phyloP scores from a whole-genome alignment of 75 land plant species.

The Sequoia sempervirens region DNA sequence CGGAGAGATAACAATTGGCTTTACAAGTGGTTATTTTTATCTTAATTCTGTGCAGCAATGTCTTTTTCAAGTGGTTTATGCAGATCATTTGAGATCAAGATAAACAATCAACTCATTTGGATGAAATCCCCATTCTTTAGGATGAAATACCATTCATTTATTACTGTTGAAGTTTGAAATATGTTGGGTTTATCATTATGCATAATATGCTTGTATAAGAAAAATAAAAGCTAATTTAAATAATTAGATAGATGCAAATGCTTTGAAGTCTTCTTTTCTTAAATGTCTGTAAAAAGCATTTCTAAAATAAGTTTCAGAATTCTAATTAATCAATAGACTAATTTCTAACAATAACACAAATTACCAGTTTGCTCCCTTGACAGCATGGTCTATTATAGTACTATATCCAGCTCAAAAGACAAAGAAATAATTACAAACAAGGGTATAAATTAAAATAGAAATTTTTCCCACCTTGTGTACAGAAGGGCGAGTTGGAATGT shows the following conservation, averaged over 20 bases:
- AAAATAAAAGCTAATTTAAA: neutral
- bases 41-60: neutral
- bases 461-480: conserved; percentile 26
- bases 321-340: neutral
- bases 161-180: neutral
- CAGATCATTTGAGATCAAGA: neutral
- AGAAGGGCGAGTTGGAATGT: conserved; percentile 32
- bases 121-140: no score
- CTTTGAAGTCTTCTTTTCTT: neutral
- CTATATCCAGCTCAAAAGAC: neutral
- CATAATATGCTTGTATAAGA: neutral
- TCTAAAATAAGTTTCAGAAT: neutral
- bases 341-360: neutral
- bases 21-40: neutral
- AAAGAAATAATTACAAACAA: neutral
- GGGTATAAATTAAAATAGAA: neutral
- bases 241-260: neutral
- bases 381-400: neutral
- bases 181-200: neutral
- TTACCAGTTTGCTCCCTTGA: neutral
- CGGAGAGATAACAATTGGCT: neutral
- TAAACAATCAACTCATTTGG: neutral
- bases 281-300: neutral
- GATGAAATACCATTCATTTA: neutral
- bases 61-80: neutral